Evolutionary conservation across 805 yeast genomes (phyloP).

Genomic region (Ogataea pilisensis): DNA sequence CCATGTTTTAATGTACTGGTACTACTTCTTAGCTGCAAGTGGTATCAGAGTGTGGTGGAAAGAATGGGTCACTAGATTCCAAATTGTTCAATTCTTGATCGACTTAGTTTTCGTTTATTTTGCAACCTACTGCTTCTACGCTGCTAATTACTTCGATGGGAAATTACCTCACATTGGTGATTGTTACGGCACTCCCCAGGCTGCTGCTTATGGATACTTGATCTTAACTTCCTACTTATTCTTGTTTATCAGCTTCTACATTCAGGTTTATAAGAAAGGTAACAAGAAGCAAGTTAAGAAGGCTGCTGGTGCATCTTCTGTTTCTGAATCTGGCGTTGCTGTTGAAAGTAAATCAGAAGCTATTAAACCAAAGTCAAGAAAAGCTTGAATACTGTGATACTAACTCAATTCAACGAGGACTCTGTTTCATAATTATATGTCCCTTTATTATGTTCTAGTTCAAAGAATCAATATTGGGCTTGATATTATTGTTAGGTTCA

Average conservation of each 20-base stretch:
- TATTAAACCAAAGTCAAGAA: constrained; percentile 27
- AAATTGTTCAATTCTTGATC: constrained; percentile 86
- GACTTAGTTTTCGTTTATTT: constrained; percentile 90
- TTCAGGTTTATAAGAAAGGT: constrained; percentile 68
- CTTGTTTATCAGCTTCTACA: constrained; percentile 89
- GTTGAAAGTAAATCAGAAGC: constrained; percentile 8
- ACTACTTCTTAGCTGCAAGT: constrained; percentile 88
- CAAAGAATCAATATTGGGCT: too few species aligned
- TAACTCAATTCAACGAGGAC: not conserved
- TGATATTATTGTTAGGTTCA: too few species aligned
- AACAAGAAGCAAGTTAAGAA: constrained; percentile 26
- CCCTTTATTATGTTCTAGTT: too few species aligned
- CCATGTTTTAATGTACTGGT: constrained; percentile 96
- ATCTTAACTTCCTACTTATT: constrained; percentile 85
- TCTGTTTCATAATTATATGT: too few species aligned
- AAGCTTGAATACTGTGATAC: constrained; percentile 18
- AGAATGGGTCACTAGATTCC: constrained; percentile 97
- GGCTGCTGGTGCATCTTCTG: constrained; percentile 12
- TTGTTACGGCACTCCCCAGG: constrained; percentile 89
- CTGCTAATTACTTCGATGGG: constrained; percentile 56
- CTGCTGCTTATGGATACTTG: constrained; percentile 88
- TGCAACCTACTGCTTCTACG: constrained; percentile 89
- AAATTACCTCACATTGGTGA: constrained; percentile 73
- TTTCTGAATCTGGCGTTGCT: constrained; percentile 15
- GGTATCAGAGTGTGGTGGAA: constrained; percentile 99